These are phyloP conservation scores for Candida sanyiensis DNA, from an alignment of 805 yeast genomes.

Conservation along the genomic window DNA sequence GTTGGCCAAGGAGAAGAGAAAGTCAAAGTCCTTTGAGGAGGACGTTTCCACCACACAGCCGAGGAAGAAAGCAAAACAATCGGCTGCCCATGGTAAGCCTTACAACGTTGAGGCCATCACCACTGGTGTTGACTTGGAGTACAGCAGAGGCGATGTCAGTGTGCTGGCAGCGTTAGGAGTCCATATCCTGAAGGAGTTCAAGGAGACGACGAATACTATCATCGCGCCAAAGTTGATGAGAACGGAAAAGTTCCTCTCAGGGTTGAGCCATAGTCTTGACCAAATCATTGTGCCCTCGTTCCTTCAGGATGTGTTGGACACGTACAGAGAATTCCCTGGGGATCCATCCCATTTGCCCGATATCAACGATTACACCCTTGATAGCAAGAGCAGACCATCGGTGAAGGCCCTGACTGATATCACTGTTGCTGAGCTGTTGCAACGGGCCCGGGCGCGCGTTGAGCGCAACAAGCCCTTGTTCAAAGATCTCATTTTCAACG, in stretches of 20 bases:
- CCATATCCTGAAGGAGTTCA: slow-evolving; percentile 31
- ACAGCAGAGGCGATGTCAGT: slow-evolving; percentile 38
- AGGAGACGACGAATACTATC: slow-evolving; percentile 38
- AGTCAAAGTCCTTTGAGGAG: slow-evolving; percentile 6
- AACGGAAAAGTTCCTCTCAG: slow-evolving; percentile 79
- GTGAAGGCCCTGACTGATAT: slow-evolving; percentile 27
- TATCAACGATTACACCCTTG: slow-evolving; percentile 28
- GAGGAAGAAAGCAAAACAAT: slow-evolving; percentile 2
- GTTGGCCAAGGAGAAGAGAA: slow-evolving; percentile 17
- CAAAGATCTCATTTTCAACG: slow-evolving; percentile 41
- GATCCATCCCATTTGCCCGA: slow-evolving; percentile 21
- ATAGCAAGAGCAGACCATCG: slow-evolving; percentile 29
- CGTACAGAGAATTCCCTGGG: slow-evolving; percentile 15
- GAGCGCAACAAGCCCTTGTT: slow-evolving; percentile 35
- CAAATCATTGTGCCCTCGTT: slow-evolving; percentile 52
- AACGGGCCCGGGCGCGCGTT: slow-evolving; percentile 12
- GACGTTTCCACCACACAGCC: not conserved
- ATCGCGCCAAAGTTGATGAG: slow-evolving; percentile 80
- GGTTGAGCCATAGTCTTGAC: slow-evolving; percentile 50
- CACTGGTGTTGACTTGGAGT: slow-evolving; percentile 58
- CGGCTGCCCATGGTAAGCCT: slow-evolving; percentile 1
- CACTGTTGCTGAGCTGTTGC: slow-evolving; percentile 21
- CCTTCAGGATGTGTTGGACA: slow-evolving; percentile 40
- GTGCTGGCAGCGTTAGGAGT: slow-evolving; percentile 53
- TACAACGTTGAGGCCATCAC: slow-evolving; percentile 43